Evolutionary conservation across 2,329 filamentous ascomycete genomes (phyloP).

Genomic region (Lasiodiplodia sp.): DNA sequence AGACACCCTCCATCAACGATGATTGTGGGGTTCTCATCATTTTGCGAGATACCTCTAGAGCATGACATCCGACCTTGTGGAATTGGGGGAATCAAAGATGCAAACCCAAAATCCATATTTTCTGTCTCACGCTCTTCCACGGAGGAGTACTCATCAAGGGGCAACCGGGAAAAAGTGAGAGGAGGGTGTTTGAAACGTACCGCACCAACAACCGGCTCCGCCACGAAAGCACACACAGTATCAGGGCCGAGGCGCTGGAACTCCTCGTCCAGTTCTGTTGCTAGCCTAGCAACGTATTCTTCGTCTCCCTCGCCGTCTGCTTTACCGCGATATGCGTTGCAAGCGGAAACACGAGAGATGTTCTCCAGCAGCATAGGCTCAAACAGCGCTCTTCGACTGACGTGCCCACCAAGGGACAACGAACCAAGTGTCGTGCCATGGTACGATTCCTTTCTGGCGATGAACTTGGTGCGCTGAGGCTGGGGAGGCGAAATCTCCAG

Average conservation of each 20-base stretch:
- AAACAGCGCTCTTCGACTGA: constrained; percentile 66
- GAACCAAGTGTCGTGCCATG: constrained; percentile 75
- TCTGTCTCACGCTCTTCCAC: neutral
- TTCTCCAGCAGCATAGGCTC: constrained; percentile 64
- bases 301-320: constrained; percentile 59
- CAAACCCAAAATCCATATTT: neutral
- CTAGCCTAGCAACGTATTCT: constrained; percentile 67
- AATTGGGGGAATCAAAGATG: no score
- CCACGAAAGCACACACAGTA: constrained; percentile 74
- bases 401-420: constrained; percentile 69
- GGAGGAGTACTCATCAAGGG: neutral
- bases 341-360: constrained; percentile 69
- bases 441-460: constrained; percentile 70
- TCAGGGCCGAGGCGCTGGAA: constrained; percentile 70
- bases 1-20: no score
- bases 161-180: neutral
- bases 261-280: constrained; percentile 70
- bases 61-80: no score
- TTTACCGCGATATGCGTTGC: constrained; percentile 69
- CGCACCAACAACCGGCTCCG: constrained; percentile 75
- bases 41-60: no score
- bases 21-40: no score
- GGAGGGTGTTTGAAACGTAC: constrained; percentile 52
- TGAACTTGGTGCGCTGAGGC: constrained; percentile 65
- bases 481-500: constrained; percentile 62